Evolutionary conservation across 2,329 filamentous ascomycete genomes (phyloP).

Genomic region (Calonectria hawksworthii): DNA sequence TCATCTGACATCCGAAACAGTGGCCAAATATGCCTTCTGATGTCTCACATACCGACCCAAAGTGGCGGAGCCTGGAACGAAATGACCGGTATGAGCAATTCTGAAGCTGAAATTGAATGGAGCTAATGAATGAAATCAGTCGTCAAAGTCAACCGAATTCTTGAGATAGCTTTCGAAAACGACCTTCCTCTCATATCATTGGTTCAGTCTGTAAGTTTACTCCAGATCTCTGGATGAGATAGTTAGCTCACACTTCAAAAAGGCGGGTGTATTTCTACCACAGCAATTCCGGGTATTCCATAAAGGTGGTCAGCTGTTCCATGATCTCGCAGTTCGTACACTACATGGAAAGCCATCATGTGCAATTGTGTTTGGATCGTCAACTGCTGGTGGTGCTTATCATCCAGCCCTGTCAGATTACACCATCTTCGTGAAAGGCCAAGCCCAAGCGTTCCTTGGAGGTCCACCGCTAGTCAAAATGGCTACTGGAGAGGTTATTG

Average conservation of each 20-base stretch:
- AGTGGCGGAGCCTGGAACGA: constrained; percentile 61
- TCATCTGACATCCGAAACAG: constrained; percentile 42
- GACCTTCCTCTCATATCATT: constrained; percentile 55
- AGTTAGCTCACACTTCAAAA: constrained; percentile 35
- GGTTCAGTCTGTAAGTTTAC: constrained; percentile 52
- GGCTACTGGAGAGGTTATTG: constrained; percentile 59
- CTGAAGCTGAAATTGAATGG: neutral
- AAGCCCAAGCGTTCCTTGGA: constrained; percentile 60
- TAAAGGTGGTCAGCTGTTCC: constrained; percentile 53
- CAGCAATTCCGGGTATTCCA: constrained; percentile 62
- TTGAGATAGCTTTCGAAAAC: constrained; percentile 54
- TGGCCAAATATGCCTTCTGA: constrained; percentile 52
- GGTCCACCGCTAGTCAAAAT: constrained; percentile 61
- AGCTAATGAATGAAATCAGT: constrained; percentile 40
- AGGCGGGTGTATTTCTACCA: constrained; percentile 50
- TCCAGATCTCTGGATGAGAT: neutral
- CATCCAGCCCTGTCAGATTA: constrained; percentile 49
- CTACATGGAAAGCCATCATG: constrained; percentile 55
- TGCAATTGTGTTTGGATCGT: constrained; percentile 60
- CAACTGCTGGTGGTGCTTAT: constrained; percentile 46
- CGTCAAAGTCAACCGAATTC: constrained; percentile 50
- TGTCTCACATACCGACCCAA: constrained; percentile 58
- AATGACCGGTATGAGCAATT: constrained; percentile 45
- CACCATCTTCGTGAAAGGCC: constrained; percentile 53
- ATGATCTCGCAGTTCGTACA: constrained; percentile 55